phyloP scores from a whole-genome alignment of 495 filamentous ascomycete species.

The Penicillium tannophilum region DNA sequence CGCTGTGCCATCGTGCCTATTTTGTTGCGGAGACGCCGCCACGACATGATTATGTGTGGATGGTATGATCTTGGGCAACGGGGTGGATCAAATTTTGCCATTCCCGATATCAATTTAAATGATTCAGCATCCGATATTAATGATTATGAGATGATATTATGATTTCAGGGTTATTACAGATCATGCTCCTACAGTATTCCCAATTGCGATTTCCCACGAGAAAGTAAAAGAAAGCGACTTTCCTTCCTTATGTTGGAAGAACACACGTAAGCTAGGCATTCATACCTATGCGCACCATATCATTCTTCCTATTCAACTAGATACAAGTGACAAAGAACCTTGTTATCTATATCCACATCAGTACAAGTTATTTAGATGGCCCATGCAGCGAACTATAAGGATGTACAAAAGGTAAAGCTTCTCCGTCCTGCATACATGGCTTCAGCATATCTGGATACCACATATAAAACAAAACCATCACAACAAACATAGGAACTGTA shows the following conservation, averaged over 20 bases:
- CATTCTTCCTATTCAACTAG: no score
- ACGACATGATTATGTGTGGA: conserved; percentile 44
- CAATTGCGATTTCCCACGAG: no score
- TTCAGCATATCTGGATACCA: conserved; percentile 14
- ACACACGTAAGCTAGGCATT: no score
- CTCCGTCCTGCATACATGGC: no score
- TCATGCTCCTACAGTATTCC: not conserved
- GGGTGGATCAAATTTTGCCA: not conserved
- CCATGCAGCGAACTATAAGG: no score
- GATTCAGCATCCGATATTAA: not conserved
- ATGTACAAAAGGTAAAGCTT: no score
- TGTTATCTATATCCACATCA: no score
- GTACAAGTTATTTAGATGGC: no score
- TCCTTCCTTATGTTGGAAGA: not conserved
- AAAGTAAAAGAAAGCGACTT: no score
- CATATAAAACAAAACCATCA: conserved; percentile 48
- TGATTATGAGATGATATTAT: conserved; percentile 15
- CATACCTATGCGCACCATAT: no score
- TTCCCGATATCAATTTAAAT: not conserved
- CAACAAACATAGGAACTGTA: conserved; percentile 48
- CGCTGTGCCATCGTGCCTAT: conserved; percentile 46
- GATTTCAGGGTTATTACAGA: not conserved
- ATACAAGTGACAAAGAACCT: no score
- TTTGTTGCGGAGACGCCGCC: conserved; percentile 37
- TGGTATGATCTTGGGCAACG: conserved; percentile 35